phyloP scores from a whole-genome alignment of 495 filamentous ascomycete genomes.

The Aspergillus biplanus region DNA sequence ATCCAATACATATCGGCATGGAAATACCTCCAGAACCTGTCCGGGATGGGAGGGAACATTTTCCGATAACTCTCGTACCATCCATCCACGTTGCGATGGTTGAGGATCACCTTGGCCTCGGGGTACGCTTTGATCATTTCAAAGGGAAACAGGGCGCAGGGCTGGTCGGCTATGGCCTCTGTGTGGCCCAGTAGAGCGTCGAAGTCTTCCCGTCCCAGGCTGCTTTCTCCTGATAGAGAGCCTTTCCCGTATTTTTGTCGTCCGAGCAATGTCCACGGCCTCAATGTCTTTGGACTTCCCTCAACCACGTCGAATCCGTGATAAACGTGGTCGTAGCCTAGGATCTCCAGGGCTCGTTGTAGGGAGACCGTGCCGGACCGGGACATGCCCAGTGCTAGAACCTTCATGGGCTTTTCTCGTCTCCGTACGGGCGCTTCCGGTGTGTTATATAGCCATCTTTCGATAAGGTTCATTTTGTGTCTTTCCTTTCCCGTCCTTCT shows the following conservation, averaged over 20 bases:
- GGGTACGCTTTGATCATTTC: conserved; percentile 48
- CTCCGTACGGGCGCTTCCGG: conserved; percentile 6
- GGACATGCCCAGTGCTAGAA: conserved; percentile 32
- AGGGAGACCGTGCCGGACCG: conserved; percentile 38
- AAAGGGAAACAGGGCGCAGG: conserved; percentile 9
- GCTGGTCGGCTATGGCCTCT: conserved; percentile 15
- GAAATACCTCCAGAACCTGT: conserved; percentile 17
- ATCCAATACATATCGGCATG: conserved; percentile 27
- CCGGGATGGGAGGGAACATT: neutral
- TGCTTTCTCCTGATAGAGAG: conserved; percentile 30
- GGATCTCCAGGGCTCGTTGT: conserved; percentile 24
- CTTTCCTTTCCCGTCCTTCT: too few relatives aligned
- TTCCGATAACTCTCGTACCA: conserved; percentile 39
- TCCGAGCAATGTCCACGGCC: conserved; percentile 20
- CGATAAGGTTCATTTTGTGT: conserved; percentile 13
- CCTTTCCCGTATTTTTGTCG: conserved; percentile 16
- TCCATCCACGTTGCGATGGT: conserved; percentile 14
- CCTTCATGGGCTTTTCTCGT: conserved; percentile 29
- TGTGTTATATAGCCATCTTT: conserved; percentile 19
- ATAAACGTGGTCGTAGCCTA: conserved; percentile 34
- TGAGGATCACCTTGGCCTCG: conserved; percentile 18
- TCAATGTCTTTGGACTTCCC: conserved; percentile 13
- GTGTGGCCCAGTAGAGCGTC: conserved; percentile 17
- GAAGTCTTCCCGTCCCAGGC: conserved; percentile 17
- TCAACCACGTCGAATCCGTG: conserved; percentile 31